Percentiles rank a stretch among this genome's conserved stretches.
Conservation (phyloP, 129 eudicot genomes). For the carrot (Daucus carota) region DNA sequence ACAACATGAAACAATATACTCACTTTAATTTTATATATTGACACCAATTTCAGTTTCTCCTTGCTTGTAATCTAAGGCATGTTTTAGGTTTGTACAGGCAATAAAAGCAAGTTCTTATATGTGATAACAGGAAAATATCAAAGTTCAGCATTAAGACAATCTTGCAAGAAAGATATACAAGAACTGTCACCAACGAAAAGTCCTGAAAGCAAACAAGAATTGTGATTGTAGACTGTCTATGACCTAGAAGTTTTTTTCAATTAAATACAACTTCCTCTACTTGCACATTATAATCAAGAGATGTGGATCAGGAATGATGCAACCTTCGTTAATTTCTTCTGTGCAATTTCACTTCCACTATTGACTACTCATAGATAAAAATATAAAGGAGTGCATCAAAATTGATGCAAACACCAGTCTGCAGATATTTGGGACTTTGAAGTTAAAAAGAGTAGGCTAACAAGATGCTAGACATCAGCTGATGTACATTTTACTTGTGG, state of each 20-base stretch:
- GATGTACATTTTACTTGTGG: background rate
- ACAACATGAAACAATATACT: background rate
- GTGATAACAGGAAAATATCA: background rate
- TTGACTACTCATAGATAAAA: background rate
- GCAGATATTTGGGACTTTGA: background rate
- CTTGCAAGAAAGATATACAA: background rate
- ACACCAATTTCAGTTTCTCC: background rate
- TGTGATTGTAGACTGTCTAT: background rate
- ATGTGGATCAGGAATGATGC: background rate
- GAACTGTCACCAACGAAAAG: background rate
- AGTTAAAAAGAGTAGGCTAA: background rate
- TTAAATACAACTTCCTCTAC: background rate
- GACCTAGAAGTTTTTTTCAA: background rate
- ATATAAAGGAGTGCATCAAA: background rate
- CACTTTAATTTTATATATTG: background rate
- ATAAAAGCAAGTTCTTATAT: background rate
- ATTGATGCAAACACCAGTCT: background rate
- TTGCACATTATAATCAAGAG: background rate
- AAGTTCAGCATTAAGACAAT: background rate
- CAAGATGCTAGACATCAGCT: background rate
- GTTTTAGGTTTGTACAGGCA: background rate
- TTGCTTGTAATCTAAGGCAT: background rate
- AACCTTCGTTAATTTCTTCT: background rate
- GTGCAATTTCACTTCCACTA: background rate
- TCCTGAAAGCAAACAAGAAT: background rate